These are phyloP conservation scores for Fraxinus excelsior DNA, from an alignment of 257 asterid species.

Conservation along the genomic window DNA sequence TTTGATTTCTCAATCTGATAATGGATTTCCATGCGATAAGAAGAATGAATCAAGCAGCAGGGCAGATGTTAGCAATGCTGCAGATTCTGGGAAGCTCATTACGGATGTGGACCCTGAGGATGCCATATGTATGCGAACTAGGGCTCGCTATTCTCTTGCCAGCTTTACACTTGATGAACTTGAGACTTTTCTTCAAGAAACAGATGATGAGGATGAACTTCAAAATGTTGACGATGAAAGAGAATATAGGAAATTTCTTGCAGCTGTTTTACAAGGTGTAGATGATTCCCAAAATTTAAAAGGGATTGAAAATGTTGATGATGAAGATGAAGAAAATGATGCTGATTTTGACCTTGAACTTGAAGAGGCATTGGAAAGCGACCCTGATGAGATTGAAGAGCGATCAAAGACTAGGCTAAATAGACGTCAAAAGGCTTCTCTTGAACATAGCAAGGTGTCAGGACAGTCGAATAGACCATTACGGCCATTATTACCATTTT, in stretches of 20 bases:
- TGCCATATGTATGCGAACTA: constrained; percentile 91
- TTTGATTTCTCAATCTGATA: constrained; percentile 38
- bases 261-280: constrained; percentile 79
- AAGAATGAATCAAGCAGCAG: constrained; percentile 35
- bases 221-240: constrained; percentile 89
- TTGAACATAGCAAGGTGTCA: constrained; percentile 46
- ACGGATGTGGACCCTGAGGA: constrained; percentile 60
- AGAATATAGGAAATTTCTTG: constrained; percentile 88
- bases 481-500: constrained; percentile 77
- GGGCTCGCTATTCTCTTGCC: constrained; percentile 98
- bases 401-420: constrained; percentile 68
- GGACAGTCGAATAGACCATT: constrained; percentile 66
- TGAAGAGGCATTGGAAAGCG: constrained; percentile 98
- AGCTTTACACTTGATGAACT: constrained; percentile 93
- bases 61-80: constrained; percentile 33
- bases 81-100: constrained; percentile 36
- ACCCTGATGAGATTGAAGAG: constrained; percentile 67
- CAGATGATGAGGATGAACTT: constrained; percentile 95
- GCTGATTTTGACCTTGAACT: constrained; percentile 99
- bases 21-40: constrained; percentile 37
- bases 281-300: constrained; percentile 55
- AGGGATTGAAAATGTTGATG: constrained; percentile 69
- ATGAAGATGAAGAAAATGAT: constrained; percentile 97
- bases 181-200: constrained; percentile 96
- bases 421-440: constrained; percentile 56